Base-by-base conservation (phyloP, 768 basidiomycete species). In the Saitozyma podzolica region DNA sequence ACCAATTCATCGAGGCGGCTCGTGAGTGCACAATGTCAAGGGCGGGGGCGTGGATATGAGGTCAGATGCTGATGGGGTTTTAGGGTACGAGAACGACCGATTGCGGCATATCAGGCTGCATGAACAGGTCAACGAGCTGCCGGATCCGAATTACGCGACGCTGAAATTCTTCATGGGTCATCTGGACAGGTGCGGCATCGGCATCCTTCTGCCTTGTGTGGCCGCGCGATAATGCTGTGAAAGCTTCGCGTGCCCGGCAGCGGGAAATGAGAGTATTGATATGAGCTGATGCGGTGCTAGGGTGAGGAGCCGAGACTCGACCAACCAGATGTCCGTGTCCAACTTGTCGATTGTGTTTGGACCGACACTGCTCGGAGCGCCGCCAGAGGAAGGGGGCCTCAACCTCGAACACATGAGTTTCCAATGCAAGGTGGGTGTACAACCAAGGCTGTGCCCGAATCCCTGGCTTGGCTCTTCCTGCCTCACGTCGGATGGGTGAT, bases 61-160 rank as follows among this genome's bases (percentile, higher is more conserved):
- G 37, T 45, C 49, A 48, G 20, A 53, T 14, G 41, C 52, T 62
- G 14, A 69, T 93, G 89, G 87, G 76, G 90, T 90, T 17, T 19
- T 47, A 79, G 78, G 78, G 29, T 76, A 76, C 65, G 96, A 98
- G 58, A 96, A 95, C 73, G 94, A 96, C 68, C 87, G 95, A 55
- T 82, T 98, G 67, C 86, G 95, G 62, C 95, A 98, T 73, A 98
- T 99, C 66, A 87, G 94, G 54, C 82, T 98, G 56, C 96, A 99
- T 74, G 96, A 98, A 76, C 87, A 93, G 51, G 93, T 99, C 51
- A 99, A 99, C 73, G 95, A 97, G 68, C 84, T 99, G 57, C 95
- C 96, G 11, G 96, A 99, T 80, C 86, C 96, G n/a, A 97, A 98
- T 80, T 99, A 99, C 74, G 91, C 96, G 1, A 95, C 95, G 1